Base-by-base conservation (phyloP, 352 stramenopile species). In the Blastocystis sp. region DNA sequence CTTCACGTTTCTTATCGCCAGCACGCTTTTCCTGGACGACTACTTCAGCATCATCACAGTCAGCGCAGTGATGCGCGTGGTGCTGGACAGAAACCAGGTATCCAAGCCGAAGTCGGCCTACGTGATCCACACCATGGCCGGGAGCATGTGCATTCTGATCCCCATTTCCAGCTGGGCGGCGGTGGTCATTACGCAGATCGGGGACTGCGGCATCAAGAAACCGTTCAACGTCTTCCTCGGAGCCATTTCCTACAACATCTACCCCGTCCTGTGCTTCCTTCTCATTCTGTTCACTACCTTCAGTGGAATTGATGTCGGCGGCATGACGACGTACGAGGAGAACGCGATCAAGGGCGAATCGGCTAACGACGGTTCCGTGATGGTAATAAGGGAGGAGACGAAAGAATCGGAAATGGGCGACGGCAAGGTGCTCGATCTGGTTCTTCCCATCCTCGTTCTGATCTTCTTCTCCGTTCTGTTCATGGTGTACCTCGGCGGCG, bases 31-130 rank as follows among this genome's bases (percentile, higher is more conserved):
- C 23, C 23, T 81, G 28, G 71, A 81, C 41, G 71, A 81, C 41
- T 81, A 81, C 34, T 81, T 81, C 28, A 81, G 64, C 23, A 69
- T 69, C 53, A 70, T 81, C 53, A 81, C 71, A 0, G 64, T 19
- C 34, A n/a, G 14, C 28, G 34, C 53, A 7, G 56, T 81, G 11
- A 74, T 11, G 10, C 17, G 64, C 17, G 38, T 45, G 5, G 28
- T 81, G 7, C 34, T 64, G 14, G 60, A 81, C 28, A n/a, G 53
- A 28, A 81, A 66, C 41, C 34, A 81, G 14, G 23, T 81, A 1
- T 81, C 71, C 14, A 62, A 34, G 43, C 71, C 53, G 41, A 81
- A 81, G 41, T 5, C 23, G n/a, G 71, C 71, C 14, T 69, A 74
- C 43, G n/a, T 76, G 28, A 69, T 81, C 34, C 71, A 81, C 41